Evolutionary conservation across 192 early-diverging fungal species (phyloP), one percentile per base, ranked within the genome.

Genomic region (Kappamyces sp.): DNA sequence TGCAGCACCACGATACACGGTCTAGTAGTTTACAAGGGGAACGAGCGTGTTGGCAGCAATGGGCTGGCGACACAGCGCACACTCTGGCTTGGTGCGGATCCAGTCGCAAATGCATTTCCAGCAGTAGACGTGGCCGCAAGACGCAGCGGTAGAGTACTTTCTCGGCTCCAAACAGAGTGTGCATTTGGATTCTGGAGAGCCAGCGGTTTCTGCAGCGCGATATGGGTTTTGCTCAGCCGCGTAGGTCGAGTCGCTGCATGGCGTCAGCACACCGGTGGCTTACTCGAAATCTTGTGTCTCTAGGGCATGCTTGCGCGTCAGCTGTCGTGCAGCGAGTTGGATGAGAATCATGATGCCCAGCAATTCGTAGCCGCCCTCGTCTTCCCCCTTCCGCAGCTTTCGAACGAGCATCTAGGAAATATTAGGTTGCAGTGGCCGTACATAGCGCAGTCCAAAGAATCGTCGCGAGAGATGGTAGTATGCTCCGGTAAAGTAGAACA

Each of bases 41-140:
- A 90, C 66, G 35, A 93, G 74, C 34, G 87, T 86, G 33, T 86
- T 84, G n/a, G 80, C 53, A 47, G 79, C 77, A 2, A 91, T 72
- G 5, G 79, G 68, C 63, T 94, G 93, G 36, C 95, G 84, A 49
- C 95, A 98, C 1, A 98, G 72, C 34, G 95, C 93, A 52, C 95
- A 98, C 67, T 98, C 95, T 2, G 87, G 74, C 85, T 92, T 95
- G 55, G 83, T 88, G 48, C 87, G 81, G 60, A 89, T 89, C 92
- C 95, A 96, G 66, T 94, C 92, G 15, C 87, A 80, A 34, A 91
- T 87, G 61, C 95, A 98, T 15, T 66, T 84, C 93, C 93, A 98
- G 68, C 95, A 98, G 63, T 96, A 96, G 58, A 98, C 61, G 69
- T 98, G 95, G 0, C 95, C 95, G 68, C 95, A 98, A 2, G 89